These are phyloP conservation scores for Linnemannia schmuckeri DNA, from an alignment of 192 early-diverging fungal genomes.

Conservation along the genomic window DNA sequence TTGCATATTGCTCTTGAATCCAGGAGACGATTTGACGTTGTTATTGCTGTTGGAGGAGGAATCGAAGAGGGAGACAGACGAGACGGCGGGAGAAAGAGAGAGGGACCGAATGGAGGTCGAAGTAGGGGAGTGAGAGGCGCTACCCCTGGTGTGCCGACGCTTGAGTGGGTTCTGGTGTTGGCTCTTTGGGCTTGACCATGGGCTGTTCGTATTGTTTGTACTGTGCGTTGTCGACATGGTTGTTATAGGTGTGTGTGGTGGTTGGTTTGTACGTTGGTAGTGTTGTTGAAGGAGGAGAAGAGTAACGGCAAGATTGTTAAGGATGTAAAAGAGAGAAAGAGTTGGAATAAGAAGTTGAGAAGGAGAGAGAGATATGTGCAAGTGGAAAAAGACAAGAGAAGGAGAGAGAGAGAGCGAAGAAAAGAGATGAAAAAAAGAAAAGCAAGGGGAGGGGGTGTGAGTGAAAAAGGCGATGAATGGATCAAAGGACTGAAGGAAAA, in stretches of 20 bases:
- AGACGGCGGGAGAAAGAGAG: conserved; percentile 10
- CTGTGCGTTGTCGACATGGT: neutral
- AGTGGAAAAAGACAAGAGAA: neutral
- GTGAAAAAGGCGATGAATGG: conserved; percentile 5
- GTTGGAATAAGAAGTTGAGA: too few species aligned
- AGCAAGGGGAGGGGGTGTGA: conserved; percentile 14
- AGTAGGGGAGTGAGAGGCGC: conserved; percentile 11
- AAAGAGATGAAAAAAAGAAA: neutral
- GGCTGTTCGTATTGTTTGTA: neutral
- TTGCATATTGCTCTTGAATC: neutral
- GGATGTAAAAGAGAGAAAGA: neutral
- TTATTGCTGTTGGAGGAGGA: neutral
- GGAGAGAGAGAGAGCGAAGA: neutral
- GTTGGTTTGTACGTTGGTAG: too few species aligned
- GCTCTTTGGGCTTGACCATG: conserved; percentile 28
- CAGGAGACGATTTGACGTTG: neutral
- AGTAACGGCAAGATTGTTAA: neutral
- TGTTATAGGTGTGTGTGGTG: neutral
- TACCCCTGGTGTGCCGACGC: conserved; percentile 41
- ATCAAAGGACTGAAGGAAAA: neutral
- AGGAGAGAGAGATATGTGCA: too few species aligned
- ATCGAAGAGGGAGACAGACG: conserved; percentile 1
- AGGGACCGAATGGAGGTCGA: conserved; percentile 13
- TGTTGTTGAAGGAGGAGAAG: neutral
- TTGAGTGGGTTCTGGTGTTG: conserved; percentile 25